Evolutionary conservation across 495 filamentous ascomycete genomes (phyloP), one percentile per base, ranked within the genome.

Genomic region (Penicillium herquei): DNA sequence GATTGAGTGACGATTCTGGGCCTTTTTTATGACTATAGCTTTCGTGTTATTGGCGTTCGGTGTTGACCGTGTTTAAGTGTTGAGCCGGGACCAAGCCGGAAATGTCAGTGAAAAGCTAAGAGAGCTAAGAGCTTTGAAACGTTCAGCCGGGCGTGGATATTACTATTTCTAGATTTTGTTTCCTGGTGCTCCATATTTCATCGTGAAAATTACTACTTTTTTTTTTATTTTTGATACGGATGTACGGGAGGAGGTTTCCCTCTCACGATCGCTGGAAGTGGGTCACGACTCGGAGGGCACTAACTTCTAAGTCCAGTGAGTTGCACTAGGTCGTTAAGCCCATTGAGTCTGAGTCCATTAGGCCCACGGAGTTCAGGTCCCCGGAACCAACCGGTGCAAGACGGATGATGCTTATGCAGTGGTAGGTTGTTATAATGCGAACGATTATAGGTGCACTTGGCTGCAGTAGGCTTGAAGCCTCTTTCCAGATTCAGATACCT

Each of bases 391-490:
- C 54, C 46, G 42, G 17, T 18, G 44, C 26, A 43, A 45, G 40
- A 32, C 30, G 31, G 47, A 50, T 44, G 45, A 39, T 50, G 54
- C 54, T 56, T 56, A 56, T 56, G 53, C 45, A 35, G 17, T n/a
- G 13, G 21, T 9, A 32, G 39, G 39, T 50, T 44, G 34, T 11
- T 50, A 50, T 56, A 50, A 44, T 44, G 31, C 21, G 54, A 14
- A 18, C 30, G 33, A 45, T 56, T 50, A 56, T 50, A 56, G 54
- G 54, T 54, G 51, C 42, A 44, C 32, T 35, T 37, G 51, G 46
- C 32, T 37, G 32, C 42, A 18, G 16, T 26, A 42, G 32, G 42
- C 32, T 26, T 54, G 32, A 54, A 54, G 42, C 41, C 51, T 54
- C 51, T 40, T 30, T 44, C 51, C 40, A 12, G 6, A 35, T 37